Percentiles rank a stretch among this genome's conserved stretches.
Conservation (phyloP, 305 asterid species). For the Fraxinus latifolia region DNA sequence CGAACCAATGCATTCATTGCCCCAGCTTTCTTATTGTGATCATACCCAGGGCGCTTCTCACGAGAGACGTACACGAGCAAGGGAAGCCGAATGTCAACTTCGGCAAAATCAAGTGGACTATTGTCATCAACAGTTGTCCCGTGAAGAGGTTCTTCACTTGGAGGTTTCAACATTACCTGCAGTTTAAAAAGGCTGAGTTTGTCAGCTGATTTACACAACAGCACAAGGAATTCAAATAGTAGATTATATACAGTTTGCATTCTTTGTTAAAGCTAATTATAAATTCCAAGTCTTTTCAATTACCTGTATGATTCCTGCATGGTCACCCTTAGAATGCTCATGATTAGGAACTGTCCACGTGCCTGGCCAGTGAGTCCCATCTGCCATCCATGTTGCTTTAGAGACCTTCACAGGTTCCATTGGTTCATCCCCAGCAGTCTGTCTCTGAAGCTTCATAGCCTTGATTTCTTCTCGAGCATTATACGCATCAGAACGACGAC, state of each 20-base stretch:
- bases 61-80: slow-evolving; percentile 87
- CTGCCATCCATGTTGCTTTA: slow-evolving; percentile 98
- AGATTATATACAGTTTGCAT: neutral
- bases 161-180: slow-evolving; percentile 98
- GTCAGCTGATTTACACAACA: neutral
- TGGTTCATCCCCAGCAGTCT: slow-evolving; percentile 60
- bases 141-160: slow-evolving; percentile 72
- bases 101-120: slow-evolving; percentile 59
- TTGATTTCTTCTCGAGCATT: slow-evolving; percentile 94
- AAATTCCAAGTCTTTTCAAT: neutral
- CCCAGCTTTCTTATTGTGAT: slow-evolving; percentile 95
- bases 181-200: slow-evolving; percentile 13
- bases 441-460: slow-evolving; percentile 79
- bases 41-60: slow-evolving; percentile 85
- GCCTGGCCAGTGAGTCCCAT: slow-evolving; percentile 98
- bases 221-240: neutral
- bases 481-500: slow-evolving; percentile 92
- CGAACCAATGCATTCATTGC: slow-evolving; percentile 95
- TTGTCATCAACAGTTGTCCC: slow-evolving; percentile 44
- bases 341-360: slow-evolving; percentile 69
- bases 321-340: slow-evolving; percentile 92
- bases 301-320: slow-evolving; percentile 98
- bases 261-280: neutral
- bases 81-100: slow-evolving; percentile 85
- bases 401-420: slow-evolving; percentile 74